Conservation (phyloP, 208 protist species). For the Acanthamoeba royreba region DNA sequence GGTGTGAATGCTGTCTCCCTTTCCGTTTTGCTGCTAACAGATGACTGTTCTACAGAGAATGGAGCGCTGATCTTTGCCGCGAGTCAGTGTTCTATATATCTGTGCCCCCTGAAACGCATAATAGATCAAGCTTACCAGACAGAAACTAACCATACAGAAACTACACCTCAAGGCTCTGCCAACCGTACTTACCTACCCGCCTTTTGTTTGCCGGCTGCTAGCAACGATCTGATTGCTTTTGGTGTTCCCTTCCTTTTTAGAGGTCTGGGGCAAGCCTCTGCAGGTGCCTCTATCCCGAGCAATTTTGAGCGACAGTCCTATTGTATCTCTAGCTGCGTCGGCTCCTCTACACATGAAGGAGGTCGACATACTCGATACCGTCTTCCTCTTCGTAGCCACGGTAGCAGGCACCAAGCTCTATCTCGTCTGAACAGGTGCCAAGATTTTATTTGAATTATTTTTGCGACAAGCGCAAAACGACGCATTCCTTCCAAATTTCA, state of each 20-base stretch:
- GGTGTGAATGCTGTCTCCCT: not conserved
- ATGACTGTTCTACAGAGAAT: not conserved
- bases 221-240: not conserved
- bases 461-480: too few relatives aligned
- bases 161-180: not conserved
- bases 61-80: not conserved
- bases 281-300: not conserved
- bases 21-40: not conserved
- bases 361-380: not conserved
- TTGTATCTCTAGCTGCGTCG: not conserved
- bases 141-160: not conserved
- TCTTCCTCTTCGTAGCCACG: not conserved
- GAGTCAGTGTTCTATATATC: not conserved
- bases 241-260: not conserved
- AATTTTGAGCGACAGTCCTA: not conserved
- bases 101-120: not conserved
- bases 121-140: not conserved
- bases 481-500: too few relatives aligned
- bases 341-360: not conserved
- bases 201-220: not conserved
- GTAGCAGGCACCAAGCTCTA: not conserved
- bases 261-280: conserved; percentile 2
- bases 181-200: not conserved
- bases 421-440: not conserved
- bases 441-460: too few relatives aligned